Evolutionary conservation across 1,284 basidiomycete genomes (phyloP).

Genomic region (Trichosporon inkin): DNA sequence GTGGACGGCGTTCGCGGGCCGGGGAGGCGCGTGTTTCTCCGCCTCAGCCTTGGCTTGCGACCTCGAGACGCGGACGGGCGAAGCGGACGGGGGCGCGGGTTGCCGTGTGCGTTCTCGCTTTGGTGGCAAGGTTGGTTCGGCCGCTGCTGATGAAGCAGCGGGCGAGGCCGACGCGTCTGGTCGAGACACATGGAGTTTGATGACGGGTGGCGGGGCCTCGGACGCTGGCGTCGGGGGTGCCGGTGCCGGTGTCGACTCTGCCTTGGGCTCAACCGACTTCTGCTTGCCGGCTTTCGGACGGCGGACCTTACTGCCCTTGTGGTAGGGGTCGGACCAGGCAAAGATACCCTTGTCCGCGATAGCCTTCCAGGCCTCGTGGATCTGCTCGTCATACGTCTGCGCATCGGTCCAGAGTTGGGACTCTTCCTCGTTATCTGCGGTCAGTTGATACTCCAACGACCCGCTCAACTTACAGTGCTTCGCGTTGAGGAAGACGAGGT

Average conservation of each 20-base stretch:
- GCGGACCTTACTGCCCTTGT: constrained; percentile 12
- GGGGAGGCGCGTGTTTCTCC: neutral
- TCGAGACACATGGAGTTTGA: constrained; percentile 17
- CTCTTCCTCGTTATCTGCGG: constrained; percentile 46
- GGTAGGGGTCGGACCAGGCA: constrained; percentile 22
- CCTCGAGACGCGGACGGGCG: neutral
- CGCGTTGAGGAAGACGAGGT: constrained; percentile 50
- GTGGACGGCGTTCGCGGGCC: neutral
- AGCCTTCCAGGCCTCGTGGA: constrained; percentile 33
- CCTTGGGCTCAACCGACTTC: constrained; percentile 12
- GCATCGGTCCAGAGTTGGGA: constrained; percentile 45
- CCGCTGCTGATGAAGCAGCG: neutral
- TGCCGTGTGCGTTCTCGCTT: constrained; percentile 4
- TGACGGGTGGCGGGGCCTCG: constrained; percentile 14
- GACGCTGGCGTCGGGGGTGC: constrained; percentile 3
- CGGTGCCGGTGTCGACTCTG: constrained; percentile 8
- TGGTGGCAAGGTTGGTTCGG: neutral
- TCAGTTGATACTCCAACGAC: constrained; percentile 10
- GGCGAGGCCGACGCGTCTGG: neutral
- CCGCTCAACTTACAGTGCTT: constrained; percentile 41
- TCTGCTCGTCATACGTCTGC: constrained; percentile 36
- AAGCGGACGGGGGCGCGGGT: neutral
- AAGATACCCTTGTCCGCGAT: constrained; percentile 27
- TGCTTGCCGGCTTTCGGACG: constrained; percentile 5
- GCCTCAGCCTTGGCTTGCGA: constrained; percentile 2